phyloP scores from a whole-genome alignment of 768 basidiomycete genomes.

The Lactifluus piperatus region DNA sequence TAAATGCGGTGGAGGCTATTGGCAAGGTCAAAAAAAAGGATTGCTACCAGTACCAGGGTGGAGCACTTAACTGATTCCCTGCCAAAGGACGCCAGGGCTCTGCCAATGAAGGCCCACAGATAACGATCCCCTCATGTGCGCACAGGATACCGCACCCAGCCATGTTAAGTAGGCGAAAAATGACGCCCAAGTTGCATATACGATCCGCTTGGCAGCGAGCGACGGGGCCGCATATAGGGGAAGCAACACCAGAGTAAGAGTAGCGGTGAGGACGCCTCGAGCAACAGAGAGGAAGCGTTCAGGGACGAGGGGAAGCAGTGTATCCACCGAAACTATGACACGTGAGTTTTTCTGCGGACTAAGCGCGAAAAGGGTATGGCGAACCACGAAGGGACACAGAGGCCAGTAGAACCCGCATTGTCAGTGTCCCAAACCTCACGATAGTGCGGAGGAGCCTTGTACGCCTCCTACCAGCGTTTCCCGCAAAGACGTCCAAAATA shows the following conservation, averaged over 20 bases:
- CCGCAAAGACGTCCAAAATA: constrained; percentile 50
- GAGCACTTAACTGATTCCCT: constrained; percentile 47
- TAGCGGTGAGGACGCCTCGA: constrained; percentile 33
- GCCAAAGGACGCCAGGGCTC: constrained; percentile 47
- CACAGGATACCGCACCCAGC: constrained; percentile 45
- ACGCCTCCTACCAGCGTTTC: constrained; percentile 42
- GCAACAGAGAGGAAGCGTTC: constrained; percentile 28
- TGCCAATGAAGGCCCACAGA: constrained; percentile 30
- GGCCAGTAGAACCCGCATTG: constrained; percentile 42
- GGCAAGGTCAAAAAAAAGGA: not conserved
- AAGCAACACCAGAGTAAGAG: constrained; percentile 36
- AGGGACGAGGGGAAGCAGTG: constrained; percentile 41
- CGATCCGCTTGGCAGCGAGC: constrained; percentile 42
- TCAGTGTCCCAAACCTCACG: constrained; percentile 37
- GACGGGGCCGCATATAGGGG: constrained; percentile 49
- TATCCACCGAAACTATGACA: constrained; percentile 44
- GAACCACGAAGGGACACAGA: constrained; percentile 59
- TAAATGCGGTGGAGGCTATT: constrained; percentile 51
- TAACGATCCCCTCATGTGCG: constrained; percentile 41
- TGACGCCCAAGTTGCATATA: constrained; percentile 53
- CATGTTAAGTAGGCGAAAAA: constrained; percentile 51
- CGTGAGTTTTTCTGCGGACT: constrained; percentile 16
- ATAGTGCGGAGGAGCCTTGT: constrained; percentile 37
- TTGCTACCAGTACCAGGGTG: not conserved
- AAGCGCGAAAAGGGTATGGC: constrained; percentile 24